Base-by-base conservation (phyloP, 805 yeast species). In the Monosporozyma servazzii region DNA sequence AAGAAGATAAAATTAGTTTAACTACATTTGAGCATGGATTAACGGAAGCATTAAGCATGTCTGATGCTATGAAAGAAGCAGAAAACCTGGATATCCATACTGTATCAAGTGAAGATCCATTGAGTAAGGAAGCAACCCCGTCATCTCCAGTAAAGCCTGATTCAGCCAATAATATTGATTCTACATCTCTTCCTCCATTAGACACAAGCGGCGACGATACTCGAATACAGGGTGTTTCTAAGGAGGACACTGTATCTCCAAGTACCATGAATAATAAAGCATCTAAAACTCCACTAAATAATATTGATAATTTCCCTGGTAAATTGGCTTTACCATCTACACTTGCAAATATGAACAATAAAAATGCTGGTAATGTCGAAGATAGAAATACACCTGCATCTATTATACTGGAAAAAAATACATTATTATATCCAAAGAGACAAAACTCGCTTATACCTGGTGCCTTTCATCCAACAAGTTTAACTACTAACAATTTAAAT, bases 401-500 rank as follows among this genome's bases (percentile, higher is more conserved):
- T 2, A 57, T 58, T 6, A 56, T 62, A 27, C 54, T 56, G 17
- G 65, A 59, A 45, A 58, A 58, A 37, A 56, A 56, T 39, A 57
- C 33, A 39, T 45, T 57, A 2, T 46, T 55, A 37, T 18, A 53
- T 45, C 45, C 54, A 6, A 55, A 55, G 27, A 58, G 67, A 48
- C 57, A 64, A 31, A 57, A 63, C 44, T 65, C 67, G 4, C 48
- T 63, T 30, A 61, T 63, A 13, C 67, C 69, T 9, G 57, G 63
- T 23, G 61, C 55, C 56, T 62, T 60, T 45, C 64, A 59, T 39
- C 58, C 59, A 17, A 56, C 56, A 27, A 62, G 61, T 45, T 29
- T 56, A 33, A 45, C 39, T 3, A 40, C 43, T 25, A 49, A 36
- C 20, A 33, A 33, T 15, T 30, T 27, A 18, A 41, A 15, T 11